These are phyloP conservation scores for Oryza meridionalis DNA, from an alignment of 176 grass and related monocot genomes.

Conservation along the genomic window DNA sequence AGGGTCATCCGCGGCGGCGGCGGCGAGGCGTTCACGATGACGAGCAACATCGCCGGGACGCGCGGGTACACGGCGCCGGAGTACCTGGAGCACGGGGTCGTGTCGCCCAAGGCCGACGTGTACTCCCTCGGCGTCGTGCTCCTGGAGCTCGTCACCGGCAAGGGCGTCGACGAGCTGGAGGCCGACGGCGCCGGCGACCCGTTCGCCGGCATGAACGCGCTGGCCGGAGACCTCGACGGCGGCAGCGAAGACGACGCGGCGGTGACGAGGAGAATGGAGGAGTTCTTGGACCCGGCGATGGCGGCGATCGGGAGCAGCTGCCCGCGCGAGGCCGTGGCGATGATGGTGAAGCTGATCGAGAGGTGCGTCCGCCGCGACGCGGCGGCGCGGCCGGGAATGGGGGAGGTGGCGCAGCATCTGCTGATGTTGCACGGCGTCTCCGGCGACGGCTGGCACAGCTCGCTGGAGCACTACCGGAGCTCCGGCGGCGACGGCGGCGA, in stretches of 20 bases:
- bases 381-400: conserved; percentile 48
- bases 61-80: conserved; percentile 67
- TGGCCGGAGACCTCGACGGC: conserved; percentile 3
- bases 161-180: conserved; percentile 46
- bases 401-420: conserved; percentile 58
- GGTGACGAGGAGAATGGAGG: conserved; percentile 39
- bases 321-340: conserved; percentile 37
- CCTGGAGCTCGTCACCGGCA: conserved; percentile 71
- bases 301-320: conserved; percentile 33
- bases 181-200: conserved; percentile 27
- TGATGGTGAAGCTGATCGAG: conserved; percentile 60
- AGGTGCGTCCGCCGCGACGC: conserved; percentile 48
- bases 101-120: conserved; percentile 71
- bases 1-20: conserved; percentile 34
- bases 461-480: conserved; percentile 38
- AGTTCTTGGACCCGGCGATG: conserved; percentile 67
- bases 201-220: neutral
- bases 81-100: conserved; percentile 73
- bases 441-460: conserved; percentile 27
- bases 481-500: conserved; percentile 38
- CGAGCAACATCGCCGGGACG: conserved; percentile 59
- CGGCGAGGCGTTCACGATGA: conserved; percentile 48
- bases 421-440: conserved; percentile 49
- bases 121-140: conserved; percentile 79
- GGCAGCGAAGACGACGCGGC: neutral